These are phyloP conservation scores for Neostapfia colusana DNA, from an alignment of 176 grass and related monocot genomes.

Conservation along the genomic window DNA sequence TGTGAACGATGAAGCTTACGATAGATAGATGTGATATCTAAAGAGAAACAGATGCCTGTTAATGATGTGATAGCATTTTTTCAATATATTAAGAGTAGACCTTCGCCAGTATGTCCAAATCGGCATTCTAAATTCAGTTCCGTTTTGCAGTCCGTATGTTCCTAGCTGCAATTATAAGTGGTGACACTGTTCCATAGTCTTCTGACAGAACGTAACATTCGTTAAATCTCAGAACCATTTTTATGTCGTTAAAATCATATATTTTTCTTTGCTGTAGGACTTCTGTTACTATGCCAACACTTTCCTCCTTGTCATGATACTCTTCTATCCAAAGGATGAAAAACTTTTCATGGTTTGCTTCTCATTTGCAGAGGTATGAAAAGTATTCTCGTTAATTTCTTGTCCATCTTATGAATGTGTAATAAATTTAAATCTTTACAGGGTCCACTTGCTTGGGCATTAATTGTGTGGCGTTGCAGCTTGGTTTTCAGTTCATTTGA, in stretches of 20 bases:
- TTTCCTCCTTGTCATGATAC: constrained; percentile 89
- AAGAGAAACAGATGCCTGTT: neutral
- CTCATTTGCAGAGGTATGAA: constrained; percentile 95
- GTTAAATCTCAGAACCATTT: neutral
- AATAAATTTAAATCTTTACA: constrained; percentile 50
- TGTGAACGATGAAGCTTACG: too few relatives aligned
- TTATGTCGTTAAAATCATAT: neutral
- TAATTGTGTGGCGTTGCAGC: constrained; percentile 97
- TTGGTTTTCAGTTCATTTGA: constrained; percentile 97
- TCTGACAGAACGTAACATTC: neutral
- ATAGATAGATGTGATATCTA: neutral
- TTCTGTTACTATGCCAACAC: constrained; percentile 99
- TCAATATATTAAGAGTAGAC: neutral
- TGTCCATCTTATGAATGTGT: neutral
- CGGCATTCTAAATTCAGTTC: constrained; percentile 9
- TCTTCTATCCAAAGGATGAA: constrained; percentile 96
- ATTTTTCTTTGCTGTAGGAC: constrained; percentile 58
- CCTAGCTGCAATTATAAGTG: neutral
- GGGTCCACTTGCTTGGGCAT: constrained; percentile 95
- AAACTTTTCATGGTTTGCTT: constrained; percentile 99
- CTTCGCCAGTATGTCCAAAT: neutral
- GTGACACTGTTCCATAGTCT: neutral
- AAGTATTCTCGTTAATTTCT: constrained; percentile 14
- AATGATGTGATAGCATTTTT: neutral
- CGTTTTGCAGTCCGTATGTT: neutral